phyloP scores from a whole-genome alignment of 768 basidiomycete species.

The Podaxis pistillaris region DNA sequence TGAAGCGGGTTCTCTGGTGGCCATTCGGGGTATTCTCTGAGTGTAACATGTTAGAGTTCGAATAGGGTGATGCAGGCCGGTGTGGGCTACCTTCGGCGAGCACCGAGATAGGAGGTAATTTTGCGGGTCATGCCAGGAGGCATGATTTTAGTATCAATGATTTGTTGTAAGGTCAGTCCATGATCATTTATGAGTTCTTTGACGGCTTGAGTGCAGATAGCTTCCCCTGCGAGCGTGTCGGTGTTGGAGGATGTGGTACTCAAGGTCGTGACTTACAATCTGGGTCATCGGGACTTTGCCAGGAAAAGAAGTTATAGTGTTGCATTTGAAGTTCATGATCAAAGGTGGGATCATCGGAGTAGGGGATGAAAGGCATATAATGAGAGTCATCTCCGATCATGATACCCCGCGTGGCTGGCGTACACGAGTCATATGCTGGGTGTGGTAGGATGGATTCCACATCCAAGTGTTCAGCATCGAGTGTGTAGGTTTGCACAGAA shows the following conservation, averaged over 20 bases:
- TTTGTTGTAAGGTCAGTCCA: constrained; percentile 37
- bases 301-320: constrained; percentile 46
- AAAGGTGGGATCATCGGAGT: constrained; percentile 59
- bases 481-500: neutral
- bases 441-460: constrained; percentile 15
- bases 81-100: neutral
- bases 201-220: constrained; percentile 47
- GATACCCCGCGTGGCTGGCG: constrained; percentile 46
- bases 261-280: constrained; percentile 29
- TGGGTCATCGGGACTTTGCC: constrained; percentile 42
- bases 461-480: neutral
- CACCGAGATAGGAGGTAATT: constrained; percentile 7
- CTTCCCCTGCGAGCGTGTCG: constrained; percentile 36
- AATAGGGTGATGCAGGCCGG: neutral
- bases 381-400: constrained; percentile 57
- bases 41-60: neutral
- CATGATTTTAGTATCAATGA: constrained; percentile 49
- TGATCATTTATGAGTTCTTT: constrained; percentile 38
- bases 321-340: constrained; percentile 34
- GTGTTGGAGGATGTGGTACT: neutral
- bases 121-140: constrained; percentile 24
- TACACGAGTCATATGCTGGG: constrained; percentile 55
- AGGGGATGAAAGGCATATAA: constrained; percentile 59
- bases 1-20: constrained; percentile 16
- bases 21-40: constrained; percentile 33